phyloP scores from a whole-genome alignment of 2,329 filamentous ascomycete species.

The Zymoseptoria ardabiliae region DNA sequence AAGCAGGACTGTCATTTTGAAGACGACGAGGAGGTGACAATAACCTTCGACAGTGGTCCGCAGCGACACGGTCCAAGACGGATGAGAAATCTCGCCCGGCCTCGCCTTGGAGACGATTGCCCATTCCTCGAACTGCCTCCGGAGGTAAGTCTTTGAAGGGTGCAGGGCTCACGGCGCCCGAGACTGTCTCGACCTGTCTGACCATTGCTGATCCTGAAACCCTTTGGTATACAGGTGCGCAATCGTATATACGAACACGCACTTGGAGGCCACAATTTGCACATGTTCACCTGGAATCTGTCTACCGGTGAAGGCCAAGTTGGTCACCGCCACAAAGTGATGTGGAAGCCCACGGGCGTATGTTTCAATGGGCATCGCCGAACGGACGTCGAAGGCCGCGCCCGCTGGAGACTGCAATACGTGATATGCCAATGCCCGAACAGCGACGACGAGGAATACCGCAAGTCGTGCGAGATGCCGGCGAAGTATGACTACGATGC shows the following conservation, averaged over 20 bases:
- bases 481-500: not conserved
- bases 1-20: no score
- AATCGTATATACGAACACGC: not conserved
- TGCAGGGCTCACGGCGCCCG: no score
- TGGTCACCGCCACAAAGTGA: not conserved
- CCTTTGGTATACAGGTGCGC: no score
- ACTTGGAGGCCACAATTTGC: not conserved
- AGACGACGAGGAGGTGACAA: no score
- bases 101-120: not conserved
- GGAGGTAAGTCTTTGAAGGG: no score
- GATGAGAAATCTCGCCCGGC: not conserved
- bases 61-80: not conserved
- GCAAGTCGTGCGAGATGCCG: not conserved
- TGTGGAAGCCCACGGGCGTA: not conserved
- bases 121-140: not conserved
- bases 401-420: not conserved
- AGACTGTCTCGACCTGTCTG: no score
- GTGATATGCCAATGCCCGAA: not conserved
- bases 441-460: conserved; percentile 1
- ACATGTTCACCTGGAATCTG: not conserved
- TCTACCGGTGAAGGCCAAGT: not conserved
- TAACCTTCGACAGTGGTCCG: conserved; percentile 7
- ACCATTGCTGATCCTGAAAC: no score
- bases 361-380: not conserved
- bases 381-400: not conserved